A percentile compares a stretch with the other conserved stretches of the same genome.
phyloP scores from a whole-genome alignment of 2,329 filamentous ascomycete genomes.

The Niveomyces coronatus region DNA sequence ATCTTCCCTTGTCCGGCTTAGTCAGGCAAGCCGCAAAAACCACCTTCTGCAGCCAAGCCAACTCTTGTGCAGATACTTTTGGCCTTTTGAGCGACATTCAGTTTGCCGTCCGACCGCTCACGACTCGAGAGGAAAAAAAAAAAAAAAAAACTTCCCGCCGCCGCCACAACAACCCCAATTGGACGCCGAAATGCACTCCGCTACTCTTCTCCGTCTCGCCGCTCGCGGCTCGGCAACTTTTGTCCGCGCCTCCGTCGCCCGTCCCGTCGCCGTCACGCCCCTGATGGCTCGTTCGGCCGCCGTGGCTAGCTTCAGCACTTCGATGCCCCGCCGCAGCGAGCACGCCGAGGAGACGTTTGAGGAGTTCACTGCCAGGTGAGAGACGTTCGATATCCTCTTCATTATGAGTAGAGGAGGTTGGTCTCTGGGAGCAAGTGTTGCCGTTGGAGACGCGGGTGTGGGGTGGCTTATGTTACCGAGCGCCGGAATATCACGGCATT shows the following conservation, averaged over 20 bases:
- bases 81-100: too few species aligned
- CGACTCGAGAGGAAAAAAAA: too few species aligned
- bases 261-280: constrained; percentile 43
- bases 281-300: constrained; percentile 46
- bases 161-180: constrained; percentile 11
- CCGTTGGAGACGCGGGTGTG: not conserved
- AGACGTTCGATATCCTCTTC: constrained; percentile 1
- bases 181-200: constrained; percentile 47
- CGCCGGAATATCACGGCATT: constrained; percentile 3
- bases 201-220: constrained; percentile 60
- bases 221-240: constrained; percentile 55
- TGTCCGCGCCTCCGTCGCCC: constrained; percentile 48
- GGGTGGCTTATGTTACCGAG: constrained; percentile 1
- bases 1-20: too few species aligned
- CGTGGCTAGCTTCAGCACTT: constrained; percentile 51
- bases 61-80: too few species aligned
- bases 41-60: too few species aligned
- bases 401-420: not conserved
- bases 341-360: constrained; percentile 97
- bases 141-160: too few species aligned
- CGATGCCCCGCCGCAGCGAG: constrained; percentile 41
- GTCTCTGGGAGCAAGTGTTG: not conserved
- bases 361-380: constrained; percentile 95
- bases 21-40: too few species aligned
- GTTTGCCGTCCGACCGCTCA: too few species aligned